Base-by-base conservation (phyloP, 2,329 filamentous ascomycete genomes). In the Beauveria scarabaeidicola region DNA sequence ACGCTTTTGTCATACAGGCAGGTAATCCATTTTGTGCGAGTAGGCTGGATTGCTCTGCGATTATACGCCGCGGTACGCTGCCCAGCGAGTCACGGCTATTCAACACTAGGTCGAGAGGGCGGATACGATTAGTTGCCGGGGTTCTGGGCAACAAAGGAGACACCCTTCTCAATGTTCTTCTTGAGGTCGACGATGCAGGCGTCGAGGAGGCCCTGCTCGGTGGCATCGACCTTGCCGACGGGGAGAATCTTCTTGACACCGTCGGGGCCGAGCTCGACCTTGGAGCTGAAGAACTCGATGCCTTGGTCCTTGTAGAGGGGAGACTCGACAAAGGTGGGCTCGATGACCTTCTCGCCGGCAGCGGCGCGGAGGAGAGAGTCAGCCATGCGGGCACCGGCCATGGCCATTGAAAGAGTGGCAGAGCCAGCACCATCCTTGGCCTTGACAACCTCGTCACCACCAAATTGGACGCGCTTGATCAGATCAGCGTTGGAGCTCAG, bases 221-320 rank as follows among this genome's bases (percentile, higher is more conserved):
- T 80, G 69, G 86, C 84, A 72, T 90, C 90, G 73, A 97, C 73
- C 77, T 89, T 82, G 77, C 94, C 94, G 69, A 99, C 79, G 69
- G 89, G 86, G 75, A 88, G 83, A 76, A 97, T 93, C 85, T 96
- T 89, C 84, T 94, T 87, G 66, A 95, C 93, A 81, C 94, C 94
- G 75, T 93, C 88, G 75, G 92, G 91, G 80, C 94, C 94, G 72
- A 99, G 90, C 83, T 96, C 90, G 73, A 99, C 90, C 77, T 86
- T 88, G 79, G 89, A 92, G 74, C 91, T 88, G 81, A 99, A 99
- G 89, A 96, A 99, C 63, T 96, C 89, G 71, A 96, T 85, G 72
- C 93, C 94, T 82, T 95, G 89, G 81, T 97, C 91, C 88, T 97
- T 97, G 90, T 91, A 97, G 68, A 97, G 86, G 65, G 93, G 92